Conservation (phyloP, 441 rosid species). For the Bocquillonia castaneifolia region DNA sequence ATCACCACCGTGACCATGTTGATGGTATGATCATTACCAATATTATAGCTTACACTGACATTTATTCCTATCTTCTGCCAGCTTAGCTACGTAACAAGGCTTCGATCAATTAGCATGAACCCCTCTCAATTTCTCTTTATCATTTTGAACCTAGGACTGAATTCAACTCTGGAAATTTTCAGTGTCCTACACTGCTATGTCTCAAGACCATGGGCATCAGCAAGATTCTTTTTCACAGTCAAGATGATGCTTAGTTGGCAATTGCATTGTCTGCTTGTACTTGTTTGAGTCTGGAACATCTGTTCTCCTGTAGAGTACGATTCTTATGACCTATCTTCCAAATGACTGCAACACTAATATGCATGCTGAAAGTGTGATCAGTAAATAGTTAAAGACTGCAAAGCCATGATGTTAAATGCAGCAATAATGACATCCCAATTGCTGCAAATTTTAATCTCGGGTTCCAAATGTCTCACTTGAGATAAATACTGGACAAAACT, state of each 20-base stretch:
- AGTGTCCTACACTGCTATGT: background rate
- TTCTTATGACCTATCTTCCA: background rate
- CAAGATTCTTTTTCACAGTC: background rate
- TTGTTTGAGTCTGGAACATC: background rate
- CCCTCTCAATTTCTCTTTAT: background rate
- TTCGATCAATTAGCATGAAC: background rate
- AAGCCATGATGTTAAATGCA: background rate
- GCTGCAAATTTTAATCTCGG: background rate
- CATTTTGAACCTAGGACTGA: background rate
- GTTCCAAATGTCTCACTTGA: background rate
- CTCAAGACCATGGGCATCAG: background rate
- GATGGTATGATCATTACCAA: constrained; percentile 45
- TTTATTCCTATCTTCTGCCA: background rate
- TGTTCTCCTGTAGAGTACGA: background rate
- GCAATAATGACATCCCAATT: background rate
- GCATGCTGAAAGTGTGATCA: background rate
- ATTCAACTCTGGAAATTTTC: background rate
- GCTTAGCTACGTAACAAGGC: background rate
- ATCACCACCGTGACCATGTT: constrained; percentile 81
- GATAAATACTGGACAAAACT: background rate
- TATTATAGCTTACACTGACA: background rate
- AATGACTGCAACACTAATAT: background rate
- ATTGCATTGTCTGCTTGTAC: constrained; percentile 3
- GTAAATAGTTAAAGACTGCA: background rate
- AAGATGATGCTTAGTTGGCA: constrained; percentile 2